phyloP scores from a whole-genome alignment of 441 rosid genomes.

The Viola pubescens region DNA sequence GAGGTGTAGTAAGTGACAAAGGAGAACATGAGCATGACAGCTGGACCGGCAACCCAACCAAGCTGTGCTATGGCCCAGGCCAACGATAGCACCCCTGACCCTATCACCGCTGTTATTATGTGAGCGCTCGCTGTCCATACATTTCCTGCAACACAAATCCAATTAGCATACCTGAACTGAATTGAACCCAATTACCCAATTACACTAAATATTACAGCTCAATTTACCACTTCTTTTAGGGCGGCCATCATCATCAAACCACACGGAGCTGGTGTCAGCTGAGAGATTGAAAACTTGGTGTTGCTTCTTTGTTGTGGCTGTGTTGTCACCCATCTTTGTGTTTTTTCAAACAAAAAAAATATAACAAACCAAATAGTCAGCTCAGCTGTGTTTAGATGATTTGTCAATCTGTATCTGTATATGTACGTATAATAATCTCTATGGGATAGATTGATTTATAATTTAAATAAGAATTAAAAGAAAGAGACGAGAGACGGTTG shows the following conservation, averaged over 20 bases:
- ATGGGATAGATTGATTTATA: background rate
- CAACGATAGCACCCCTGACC: slow-evolving; percentile 75
- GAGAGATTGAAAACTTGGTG: slow-evolving; percentile 32
- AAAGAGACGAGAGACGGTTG: background rate
- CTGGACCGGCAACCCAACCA: slow-evolving; percentile 90
- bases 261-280: slow-evolving; percentile 38
- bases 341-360: background rate
- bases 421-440: too few species aligned
- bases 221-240: slow-evolving; percentile 57
- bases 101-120: slow-evolving; percentile 78
- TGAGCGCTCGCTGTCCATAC: slow-evolving; percentile 86
- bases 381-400: background rate
- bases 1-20: slow-evolving; percentile 67
- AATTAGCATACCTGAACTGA: background rate
- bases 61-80: slow-evolving; percentile 86
- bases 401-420: background rate
- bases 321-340: slow-evolving; percentile 47
- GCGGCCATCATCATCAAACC: slow-evolving; percentile 66
- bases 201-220: background rate
- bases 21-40: slow-evolving; percentile 62
- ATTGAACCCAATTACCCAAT: background rate
- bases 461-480: background rate
- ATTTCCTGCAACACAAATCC: slow-evolving; percentile 33
- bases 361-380: slow-evolving; percentile 2
- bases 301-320: slow-evolving; percentile 27